Base-by-base conservation (phyloP, 441 rosid genomes). In the Pelargonium myrrhifolium region DNA sequence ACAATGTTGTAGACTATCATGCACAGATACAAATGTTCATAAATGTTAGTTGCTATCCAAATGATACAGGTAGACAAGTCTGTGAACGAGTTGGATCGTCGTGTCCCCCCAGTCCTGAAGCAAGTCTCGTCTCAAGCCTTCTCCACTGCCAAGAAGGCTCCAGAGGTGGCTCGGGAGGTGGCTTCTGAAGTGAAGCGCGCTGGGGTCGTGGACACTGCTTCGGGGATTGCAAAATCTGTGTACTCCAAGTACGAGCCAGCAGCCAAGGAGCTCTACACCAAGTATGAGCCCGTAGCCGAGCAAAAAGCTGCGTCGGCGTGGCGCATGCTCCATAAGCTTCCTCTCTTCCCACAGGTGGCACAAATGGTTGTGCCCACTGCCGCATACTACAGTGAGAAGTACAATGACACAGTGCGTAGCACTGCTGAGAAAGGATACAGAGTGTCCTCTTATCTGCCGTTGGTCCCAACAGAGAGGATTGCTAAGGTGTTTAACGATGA, bases 221-320 rank as follows among this genome's bases (percentile, higher is more conserved):
- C 96, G 9, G 92, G 81, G 18, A 65, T 87, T 15, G 97, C 92
- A 3, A 89, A 86, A 71, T 80, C 82, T 1, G 85, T 88, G 12
- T 91, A 91, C 79, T 37, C 86, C 63, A 86, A 79, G 80, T 88
- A 65, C 31, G 97, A 94, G 72, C 97, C 97, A 2, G 70, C 85
- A 0, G 96, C 96, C 35, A 91, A 88, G 84, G 96, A 79, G 74
- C 73, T 93, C 42, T 91, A 89, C 81, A 71, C 87, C 24, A 87
- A 70, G 77, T 89, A 91, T 14, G 99, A 93, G 74, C 97, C 96
- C 8, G 86, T 85, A 72, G 90, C 96, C 0, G 99, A 94, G 80
- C 87, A 83, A 55, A 88, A 84, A 51, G 97, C 92, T 0, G 96
- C 75, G 35, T 88, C 93, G 0, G 86, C 96, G 1, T 94, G 97